These are phyloP conservation scores for Solanum tarapatanum DNA, from an alignment of 257 asterid genomes.

Conservation along the genomic window DNA sequence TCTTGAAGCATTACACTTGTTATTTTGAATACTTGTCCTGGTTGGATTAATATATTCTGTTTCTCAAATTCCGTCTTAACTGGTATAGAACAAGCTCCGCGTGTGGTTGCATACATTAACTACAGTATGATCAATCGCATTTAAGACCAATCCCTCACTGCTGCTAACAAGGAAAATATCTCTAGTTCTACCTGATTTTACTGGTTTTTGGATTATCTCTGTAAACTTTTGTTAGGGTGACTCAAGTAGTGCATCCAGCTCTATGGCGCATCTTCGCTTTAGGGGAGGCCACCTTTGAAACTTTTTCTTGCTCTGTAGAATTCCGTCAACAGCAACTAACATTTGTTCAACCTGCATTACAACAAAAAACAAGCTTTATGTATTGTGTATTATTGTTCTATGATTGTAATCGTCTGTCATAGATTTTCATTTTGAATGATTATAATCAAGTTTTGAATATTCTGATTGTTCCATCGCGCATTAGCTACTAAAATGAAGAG, in stretches of 20 bases:
- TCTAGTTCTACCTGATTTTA: conserved; percentile 5
- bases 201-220: conserved; percentile 6
- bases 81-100: background rate
- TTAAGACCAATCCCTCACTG: background rate
- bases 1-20: background rate
- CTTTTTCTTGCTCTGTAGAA: conserved; percentile 43
- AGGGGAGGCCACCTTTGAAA: conserved; percentile 68
- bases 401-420: background rate
- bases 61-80: background rate
- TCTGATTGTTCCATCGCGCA: background rate
- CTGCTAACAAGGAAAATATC: background rate
- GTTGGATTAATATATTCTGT: background rate
- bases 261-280: conserved; percentile 38
- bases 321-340: conserved; percentile 61
- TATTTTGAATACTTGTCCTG: background rate
- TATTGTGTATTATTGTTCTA: too few relatives aligned
- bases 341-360: conserved; percentile 52
- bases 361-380: background rate
- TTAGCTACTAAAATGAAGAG: background rate
- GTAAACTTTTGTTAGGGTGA: conserved; percentile 6
- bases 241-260: conserved; percentile 11
- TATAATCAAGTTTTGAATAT: background rate
- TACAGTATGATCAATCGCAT: background rate
- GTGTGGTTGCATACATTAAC: background rate
- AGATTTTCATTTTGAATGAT: background rate